Conservation (phyloP, 2,329 filamentous ascomycete species). For the Trichoderma polysporum region DNA sequence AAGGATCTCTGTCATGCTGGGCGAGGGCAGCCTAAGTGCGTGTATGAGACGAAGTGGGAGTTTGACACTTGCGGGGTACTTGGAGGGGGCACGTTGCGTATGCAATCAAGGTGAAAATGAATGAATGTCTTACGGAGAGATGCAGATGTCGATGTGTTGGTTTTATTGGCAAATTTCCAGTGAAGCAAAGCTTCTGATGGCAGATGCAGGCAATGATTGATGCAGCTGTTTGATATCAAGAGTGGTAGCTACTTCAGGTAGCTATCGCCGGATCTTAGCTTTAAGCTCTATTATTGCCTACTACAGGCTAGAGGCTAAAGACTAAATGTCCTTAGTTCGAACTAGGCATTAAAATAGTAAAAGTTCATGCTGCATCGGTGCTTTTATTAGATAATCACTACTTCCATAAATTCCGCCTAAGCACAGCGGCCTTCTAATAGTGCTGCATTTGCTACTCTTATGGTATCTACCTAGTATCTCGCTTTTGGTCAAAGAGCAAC, state of each 20-base stretch:
- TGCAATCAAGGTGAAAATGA: background rate
- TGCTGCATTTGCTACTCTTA: no score
- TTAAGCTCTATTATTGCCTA: background rate
- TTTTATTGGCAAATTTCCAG: background rate
- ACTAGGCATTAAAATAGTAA: background rate
- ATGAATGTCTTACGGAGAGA: background rate
- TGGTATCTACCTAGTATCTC: no score
- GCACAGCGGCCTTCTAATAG: no score
- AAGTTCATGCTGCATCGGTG: background rate
- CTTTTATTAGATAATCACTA: background rate
- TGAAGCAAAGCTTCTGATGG: background rate
- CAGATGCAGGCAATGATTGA: background rate
- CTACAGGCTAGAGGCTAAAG: background rate
- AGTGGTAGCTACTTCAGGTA: background rate
- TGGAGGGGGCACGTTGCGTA: background rate
- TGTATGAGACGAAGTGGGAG: background rate
- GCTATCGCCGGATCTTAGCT: background rate
- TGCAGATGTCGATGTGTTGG: background rate
- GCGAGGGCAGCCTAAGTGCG: background rate
- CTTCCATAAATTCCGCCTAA: background rate
- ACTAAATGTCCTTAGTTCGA: background rate
- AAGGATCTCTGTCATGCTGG: conserved; percentile 33
- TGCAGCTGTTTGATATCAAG: background rate
- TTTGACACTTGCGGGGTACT: background rate
- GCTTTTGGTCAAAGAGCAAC: no score